Conservation (phyloP, 192 early-diverging fungal genomes). For the Umbelopsis ramanniana region DNA sequence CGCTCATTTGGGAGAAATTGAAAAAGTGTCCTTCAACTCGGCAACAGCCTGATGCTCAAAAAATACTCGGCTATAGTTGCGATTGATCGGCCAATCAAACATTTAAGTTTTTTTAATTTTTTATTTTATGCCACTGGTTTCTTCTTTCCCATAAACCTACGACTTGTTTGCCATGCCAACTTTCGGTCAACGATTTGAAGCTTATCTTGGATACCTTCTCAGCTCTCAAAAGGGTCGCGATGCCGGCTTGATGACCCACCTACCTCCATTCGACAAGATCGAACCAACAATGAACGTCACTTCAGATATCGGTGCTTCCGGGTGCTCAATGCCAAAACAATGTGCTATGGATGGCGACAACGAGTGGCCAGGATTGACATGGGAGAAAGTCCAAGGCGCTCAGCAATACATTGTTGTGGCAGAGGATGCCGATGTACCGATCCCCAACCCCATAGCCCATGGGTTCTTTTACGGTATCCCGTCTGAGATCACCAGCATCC, state of each 20-base stretch:
- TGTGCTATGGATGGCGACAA: constrained; percentile 9
- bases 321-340: not conserved
- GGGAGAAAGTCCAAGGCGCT: not conserved
- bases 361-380: not conserved
- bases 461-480: not conserved
- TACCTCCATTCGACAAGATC: not conserved
- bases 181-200: not conserved
- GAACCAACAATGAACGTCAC: not conserved
- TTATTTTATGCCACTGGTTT: too few relatives aligned
- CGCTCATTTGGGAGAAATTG: too few relatives aligned
- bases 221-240: not conserved
- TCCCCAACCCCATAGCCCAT: not conserved
- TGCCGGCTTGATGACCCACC: not conserved
- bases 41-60: too few relatives aligned
- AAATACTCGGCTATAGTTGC: too few relatives aligned
- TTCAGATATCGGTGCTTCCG: not conserved
- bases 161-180: not conserved
- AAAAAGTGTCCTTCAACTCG: too few relatives aligned
- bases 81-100: too few relatives aligned
- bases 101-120: too few relatives aligned
- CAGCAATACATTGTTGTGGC: not conserved
- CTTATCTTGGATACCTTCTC: not conserved
- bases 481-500: not conserved
- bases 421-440: not conserved
- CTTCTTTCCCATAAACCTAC: too few relatives aligned